phyloP scores from a whole-genome alignment of 345 rosid species.

The Hibiscus tridactylites region DNA sequence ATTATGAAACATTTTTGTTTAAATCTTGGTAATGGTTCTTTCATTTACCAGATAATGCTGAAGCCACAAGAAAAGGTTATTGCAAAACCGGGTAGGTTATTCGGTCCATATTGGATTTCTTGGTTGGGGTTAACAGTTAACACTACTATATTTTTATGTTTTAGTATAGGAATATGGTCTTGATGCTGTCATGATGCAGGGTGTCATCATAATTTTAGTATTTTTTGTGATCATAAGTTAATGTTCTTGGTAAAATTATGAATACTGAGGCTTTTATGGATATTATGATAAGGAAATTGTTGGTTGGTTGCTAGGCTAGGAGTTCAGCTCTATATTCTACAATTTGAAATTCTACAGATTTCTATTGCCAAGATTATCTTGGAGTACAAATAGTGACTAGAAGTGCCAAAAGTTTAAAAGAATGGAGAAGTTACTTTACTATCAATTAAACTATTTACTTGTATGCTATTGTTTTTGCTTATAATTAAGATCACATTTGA shows the following conservation, averaged over 20 bases:
- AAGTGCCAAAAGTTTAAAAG: background rate
- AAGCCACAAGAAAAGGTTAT: conserved; percentile 81
- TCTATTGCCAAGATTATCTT: background rate
- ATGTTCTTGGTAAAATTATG: background rate
- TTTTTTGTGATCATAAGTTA: background rate
- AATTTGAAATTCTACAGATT: background rate
- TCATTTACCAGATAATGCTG: conserved; percentile 67
- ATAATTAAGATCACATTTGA: background rate
- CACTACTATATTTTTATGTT: background rate
- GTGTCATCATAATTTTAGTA: background rate
- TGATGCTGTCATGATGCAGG: background rate
- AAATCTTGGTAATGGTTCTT: conserved; percentile 7
- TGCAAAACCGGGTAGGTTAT: conserved; percentile 72
- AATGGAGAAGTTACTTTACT: background rate
- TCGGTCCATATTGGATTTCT: background rate
- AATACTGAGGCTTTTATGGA: background rate
- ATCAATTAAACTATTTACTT: background rate
- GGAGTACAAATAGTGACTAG: background rate
- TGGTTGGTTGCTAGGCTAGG: background rate
- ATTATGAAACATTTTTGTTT: background rate
- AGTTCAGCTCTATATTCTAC: background rate
- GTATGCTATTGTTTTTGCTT: background rate
- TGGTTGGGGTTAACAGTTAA: background rate
- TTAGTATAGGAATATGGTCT: background rate
- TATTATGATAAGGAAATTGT: background rate